A percentile compares a stretch with the other conserved stretches of the same genome.
These are phyloP conservation scores for Athelia psychrophila DNA, from an alignment of 1,284 basidiomycete genomes.

Conservation along the genomic window DNA sequence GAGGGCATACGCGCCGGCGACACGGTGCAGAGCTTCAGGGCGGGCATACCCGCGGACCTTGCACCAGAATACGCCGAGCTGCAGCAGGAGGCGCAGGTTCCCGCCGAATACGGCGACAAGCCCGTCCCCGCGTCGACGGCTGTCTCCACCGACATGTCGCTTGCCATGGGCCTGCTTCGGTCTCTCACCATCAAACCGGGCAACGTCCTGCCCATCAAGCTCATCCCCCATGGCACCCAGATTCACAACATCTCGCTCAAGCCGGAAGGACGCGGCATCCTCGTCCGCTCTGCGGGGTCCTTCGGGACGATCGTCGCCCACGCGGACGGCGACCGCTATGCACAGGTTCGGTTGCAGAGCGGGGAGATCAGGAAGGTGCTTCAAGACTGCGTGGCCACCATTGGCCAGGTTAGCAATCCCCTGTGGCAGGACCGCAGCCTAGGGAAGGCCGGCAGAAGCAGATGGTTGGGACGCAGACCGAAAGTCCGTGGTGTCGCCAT, in stretches of 20 bases:
- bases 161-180: slow-evolving; percentile 86
- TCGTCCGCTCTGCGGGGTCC: slow-evolving; percentile 89
- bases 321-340: slow-evolving; percentile 67
- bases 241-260: slow-evolving; percentile 86
- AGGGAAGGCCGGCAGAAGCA: slow-evolving; percentile 88
- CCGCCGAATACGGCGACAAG: slow-evolving; percentile 14
- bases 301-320: slow-evolving; percentile 83
- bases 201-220: slow-evolving; percentile 89
- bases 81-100: slow-evolving; percentile 8
- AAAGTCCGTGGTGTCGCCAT: slow-evolving; percentile 96
- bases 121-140: slow-evolving; percentile 14
- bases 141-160: slow-evolving; percentile 38
- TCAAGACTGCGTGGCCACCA: slow-evolving; percentile 82
- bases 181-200: slow-evolving; percentile 86
- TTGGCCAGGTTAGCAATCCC: slow-evolving; percentile 92
- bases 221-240: slow-evolving; percentile 91
- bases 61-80: slow-evolving; percentile 61
- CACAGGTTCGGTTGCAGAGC: slow-evolving; percentile 85
- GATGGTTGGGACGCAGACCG: slow-evolving; percentile 89
- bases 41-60: slow-evolving; percentile 76
- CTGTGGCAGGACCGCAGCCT: slow-evolving; percentile 84
- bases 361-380: slow-evolving; percentile 91
- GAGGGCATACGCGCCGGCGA: slow-evolving; percentile 90
- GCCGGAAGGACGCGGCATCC: slow-evolving; percentile 75
- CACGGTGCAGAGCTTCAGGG: slow-evolving; percentile 84